These are phyloP conservation scores for Prosopis cineraria DNA, from an alignment of 306 rosid genomes.

Conservation along the genomic window DNA sequence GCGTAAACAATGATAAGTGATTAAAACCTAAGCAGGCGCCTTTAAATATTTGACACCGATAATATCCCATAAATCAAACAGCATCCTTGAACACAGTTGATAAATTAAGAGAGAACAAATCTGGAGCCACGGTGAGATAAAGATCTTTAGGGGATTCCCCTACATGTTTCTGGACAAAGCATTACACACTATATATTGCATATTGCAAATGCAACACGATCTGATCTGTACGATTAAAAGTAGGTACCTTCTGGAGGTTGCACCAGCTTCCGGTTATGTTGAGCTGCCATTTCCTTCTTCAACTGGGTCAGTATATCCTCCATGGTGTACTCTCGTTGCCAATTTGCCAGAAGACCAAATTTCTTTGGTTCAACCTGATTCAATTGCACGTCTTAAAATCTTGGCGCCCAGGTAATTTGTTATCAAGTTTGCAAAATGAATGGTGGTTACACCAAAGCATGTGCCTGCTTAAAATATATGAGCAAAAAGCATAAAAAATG, in stretches of 20 bases:
- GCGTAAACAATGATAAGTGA: slow-evolving; percentile 26
- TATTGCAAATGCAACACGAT: slow-evolving; percentile 58
- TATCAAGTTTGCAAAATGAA: slow-evolving; percentile 6
- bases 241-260: slow-evolving; percentile 99
- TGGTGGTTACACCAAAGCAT: slow-evolving; percentile 1
- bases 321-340: slow-evolving; percentile 99
- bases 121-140: slow-evolving; percentile 53
- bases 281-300: slow-evolving; percentile 98
- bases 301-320: slow-evolving; percentile 98
- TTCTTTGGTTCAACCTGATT: slow-evolving; percentile 92
- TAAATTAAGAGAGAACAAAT: slow-evolving; percentile 53
- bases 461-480: background rate
- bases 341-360: slow-evolving; percentile 88
- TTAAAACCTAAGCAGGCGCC: background rate
- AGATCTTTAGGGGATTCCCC: slow-evolving; percentile 57
- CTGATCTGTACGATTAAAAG: slow-evolving; percentile 67
- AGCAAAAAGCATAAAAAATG: slow-evolving; percentile 25
- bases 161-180: slow-evolving; percentile 64
- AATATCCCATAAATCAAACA: slow-evolving; percentile 58
- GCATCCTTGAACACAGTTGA: slow-evolving; percentile 65
- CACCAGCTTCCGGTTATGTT: slow-evolving; percentile 96
- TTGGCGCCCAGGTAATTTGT: background rate
- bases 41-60: slow-evolving; percentile 52
- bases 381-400: slow-evolving; percentile 32
- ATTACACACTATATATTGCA: slow-evolving; percentile 80